Evolutionary conservation across 2,329 filamentous ascomycete species (phyloP).

Genomic region (Talaromyces atroroseus): DNA sequence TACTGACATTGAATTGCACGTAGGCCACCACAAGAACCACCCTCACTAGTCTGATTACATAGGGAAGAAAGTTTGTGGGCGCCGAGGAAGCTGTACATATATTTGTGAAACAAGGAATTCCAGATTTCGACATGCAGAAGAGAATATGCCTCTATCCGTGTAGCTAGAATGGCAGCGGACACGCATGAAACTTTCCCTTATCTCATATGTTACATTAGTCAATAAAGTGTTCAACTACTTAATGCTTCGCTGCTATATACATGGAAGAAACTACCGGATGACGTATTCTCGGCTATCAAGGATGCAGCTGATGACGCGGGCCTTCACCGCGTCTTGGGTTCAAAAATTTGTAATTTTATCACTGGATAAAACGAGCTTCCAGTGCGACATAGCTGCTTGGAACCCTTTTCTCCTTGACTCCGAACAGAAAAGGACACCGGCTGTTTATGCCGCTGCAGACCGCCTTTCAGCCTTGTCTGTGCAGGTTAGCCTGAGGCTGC

Average conservation of each 20-base stretch:
- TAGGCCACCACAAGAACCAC: conserved; percentile 99
- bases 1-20: conserved; percentile 9
- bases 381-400: no score
- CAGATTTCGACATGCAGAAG: conserved; percentile 27
- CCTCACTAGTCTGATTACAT: conserved; percentile 65
- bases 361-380: neutral
- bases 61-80: conserved; percentile 14
- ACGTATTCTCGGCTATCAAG: neutral
- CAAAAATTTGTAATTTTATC: neutral
- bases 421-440: neutral
- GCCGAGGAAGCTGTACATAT: conserved; percentile 38
- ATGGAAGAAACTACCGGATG: neutral
- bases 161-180: conserved; percentile 6
- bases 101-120: conserved; percentile 26
- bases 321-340: neutral
- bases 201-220: conserved; percentile 12
- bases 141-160: conserved; percentile 4
- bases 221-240: conserved; percentile 3
- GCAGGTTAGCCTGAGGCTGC: conserved; percentile 4
- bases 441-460: conserved; percentile 7
- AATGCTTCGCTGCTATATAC: neutral
- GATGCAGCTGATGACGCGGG: neutral
- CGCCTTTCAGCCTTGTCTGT: conserved; percentile 15
- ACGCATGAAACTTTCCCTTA: conserved; percentile 7
- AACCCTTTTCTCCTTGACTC: neutral